Base-by-base conservation (phyloP, 331 rosid species). In the Malus hybrid region DNA sequence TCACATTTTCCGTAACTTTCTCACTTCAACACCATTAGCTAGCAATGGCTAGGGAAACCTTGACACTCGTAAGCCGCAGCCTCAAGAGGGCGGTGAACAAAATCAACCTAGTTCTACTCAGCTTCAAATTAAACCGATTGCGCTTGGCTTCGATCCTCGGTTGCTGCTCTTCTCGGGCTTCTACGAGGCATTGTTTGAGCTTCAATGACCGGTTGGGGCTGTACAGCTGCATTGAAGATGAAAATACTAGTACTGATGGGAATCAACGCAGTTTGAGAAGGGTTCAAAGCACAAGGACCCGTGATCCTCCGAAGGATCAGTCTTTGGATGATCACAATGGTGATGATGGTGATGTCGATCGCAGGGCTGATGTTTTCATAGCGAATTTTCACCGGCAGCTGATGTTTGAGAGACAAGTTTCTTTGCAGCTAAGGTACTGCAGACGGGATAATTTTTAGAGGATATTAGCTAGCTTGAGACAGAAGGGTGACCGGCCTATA, bases 351-450 rank as follows among this genome's bases (percentile, higher is more conserved):
- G 90, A 90, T 73, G 75, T 90, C 68, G 85, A 90, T 73, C 50
- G 13, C 70, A 83, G 80, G 65, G 96, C 93, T n/a, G 96, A 90
- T 83, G 61, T 71, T 69, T 90, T 90, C 66, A 90, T 90, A 60
- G 75, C 84, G 7, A 82, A 80, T 31, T 90, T 90, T 73, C 77
- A 85, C 4, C 84, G 76, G 22, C 85, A 79, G 24, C 85, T 90
- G 5, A 65, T 71, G 34, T 65, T 85, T 55, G 93, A 88, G 76
- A 85, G 87, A 56, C 78, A 82, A 76, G 68, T 73, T 80, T 85
- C 83, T 81, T 74, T 70, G 76, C 81, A 83, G 80, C 73, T 61
- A 44, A 78, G 74, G 20, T 85, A 61, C 80, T 67, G 71, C 29
- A 28, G 71, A 63, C 71, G 67, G 11, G 19, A 10, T 44, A 55